Evolutionary conservation across 2,329 filamentous ascomycete species (phyloP).

Genomic region (Hymenoscyphus salicellus): DNA sequence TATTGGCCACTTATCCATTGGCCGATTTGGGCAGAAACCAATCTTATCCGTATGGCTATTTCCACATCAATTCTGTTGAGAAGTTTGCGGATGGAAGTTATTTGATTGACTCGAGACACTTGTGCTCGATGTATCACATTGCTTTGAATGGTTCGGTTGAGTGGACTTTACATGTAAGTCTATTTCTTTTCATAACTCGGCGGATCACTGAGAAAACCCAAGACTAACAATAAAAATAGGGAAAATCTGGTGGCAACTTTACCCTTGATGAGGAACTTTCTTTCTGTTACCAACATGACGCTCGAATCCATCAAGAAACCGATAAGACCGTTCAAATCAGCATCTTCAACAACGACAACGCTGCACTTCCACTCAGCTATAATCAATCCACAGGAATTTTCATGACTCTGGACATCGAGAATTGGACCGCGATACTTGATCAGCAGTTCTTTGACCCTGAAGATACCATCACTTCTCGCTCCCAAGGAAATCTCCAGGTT

Average conservation of each 20-base stretch:
- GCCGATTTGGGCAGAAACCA: neutral
- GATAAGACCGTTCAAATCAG: neutral
- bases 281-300: conserved; percentile 6
- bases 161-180: too few relatives aligned
- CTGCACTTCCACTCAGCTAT: neutral
- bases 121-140: conserved; percentile 20
- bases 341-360: conserved; percentile 5
- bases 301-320: neutral
- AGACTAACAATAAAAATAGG: too few relatives aligned
- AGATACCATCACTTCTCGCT: conserved; percentile 9
- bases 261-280: neutral
- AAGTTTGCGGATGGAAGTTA: conserved; percentile 29
- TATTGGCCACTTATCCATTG: too few relatives aligned
- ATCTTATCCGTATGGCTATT: conserved; percentile 19
- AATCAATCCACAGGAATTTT: neutral
- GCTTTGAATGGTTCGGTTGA: too few relatives aligned
- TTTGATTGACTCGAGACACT: conserved; percentile 30
- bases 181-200: too few relatives aligned
- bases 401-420: neutral
- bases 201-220: too few relatives aligned
- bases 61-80: conserved; percentile 32
- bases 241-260: conserved; percentile 7
- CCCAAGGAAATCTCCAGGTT: conserved; percentile 10
- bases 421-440: neutral
- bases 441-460: neutral